Evolutionary conservation across 2,329 filamentous ascomycete species (phyloP).

Genomic region (Fusarium penzigii): DNA sequence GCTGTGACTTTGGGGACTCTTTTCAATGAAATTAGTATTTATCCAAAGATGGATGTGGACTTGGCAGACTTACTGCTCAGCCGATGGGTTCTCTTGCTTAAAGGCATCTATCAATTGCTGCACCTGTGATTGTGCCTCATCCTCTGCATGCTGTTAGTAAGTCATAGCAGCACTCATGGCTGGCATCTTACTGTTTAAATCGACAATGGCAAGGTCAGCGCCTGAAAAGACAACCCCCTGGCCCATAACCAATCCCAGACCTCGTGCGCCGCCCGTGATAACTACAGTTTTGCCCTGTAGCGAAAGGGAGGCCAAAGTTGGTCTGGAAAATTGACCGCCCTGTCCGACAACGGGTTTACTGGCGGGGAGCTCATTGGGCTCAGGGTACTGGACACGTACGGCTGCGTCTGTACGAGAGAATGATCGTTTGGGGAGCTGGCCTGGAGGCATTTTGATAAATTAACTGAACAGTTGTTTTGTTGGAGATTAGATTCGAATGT

Average conservation of each 20-base stretch:
- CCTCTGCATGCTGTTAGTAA: conserved; percentile 53
- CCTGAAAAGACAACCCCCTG: conserved; percentile 88
- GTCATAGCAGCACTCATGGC: neutral
- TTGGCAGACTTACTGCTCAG: conserved; percentile 54
- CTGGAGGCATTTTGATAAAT: conserved; percentile 11
- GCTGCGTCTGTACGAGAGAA: conserved; percentile 79
- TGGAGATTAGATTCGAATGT: neutral
- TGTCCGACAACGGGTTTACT: conserved; percentile 71
- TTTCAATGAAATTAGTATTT: neutral
- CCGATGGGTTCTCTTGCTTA: conserved; percentile 73
- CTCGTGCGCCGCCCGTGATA: conserved; percentile 87
- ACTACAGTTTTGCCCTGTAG: conserved; percentile 80
- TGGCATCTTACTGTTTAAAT: conserved; percentile 74
- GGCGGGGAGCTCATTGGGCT: conserved; percentile 69
- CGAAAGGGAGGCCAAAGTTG: conserved; percentile 81
- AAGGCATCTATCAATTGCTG: conserved; percentile 72
- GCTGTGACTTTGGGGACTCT: conserved; percentile 82
- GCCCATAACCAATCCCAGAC: conserved; percentile 87
- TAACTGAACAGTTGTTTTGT: neutral
- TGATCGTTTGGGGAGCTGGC: conserved; percentile 17
- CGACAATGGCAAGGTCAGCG: conserved; percentile 85
- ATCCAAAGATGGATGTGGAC: accelerated
- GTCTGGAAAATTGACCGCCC: conserved; percentile 78
- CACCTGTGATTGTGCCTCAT: conserved; percentile 79
- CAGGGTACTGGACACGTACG: conserved; percentile 77